These are phyloP conservation scores for Penicillium nucicola DNA, from an alignment of 495 filamentous ascomycete species.

Conservation along the genomic window DNA sequence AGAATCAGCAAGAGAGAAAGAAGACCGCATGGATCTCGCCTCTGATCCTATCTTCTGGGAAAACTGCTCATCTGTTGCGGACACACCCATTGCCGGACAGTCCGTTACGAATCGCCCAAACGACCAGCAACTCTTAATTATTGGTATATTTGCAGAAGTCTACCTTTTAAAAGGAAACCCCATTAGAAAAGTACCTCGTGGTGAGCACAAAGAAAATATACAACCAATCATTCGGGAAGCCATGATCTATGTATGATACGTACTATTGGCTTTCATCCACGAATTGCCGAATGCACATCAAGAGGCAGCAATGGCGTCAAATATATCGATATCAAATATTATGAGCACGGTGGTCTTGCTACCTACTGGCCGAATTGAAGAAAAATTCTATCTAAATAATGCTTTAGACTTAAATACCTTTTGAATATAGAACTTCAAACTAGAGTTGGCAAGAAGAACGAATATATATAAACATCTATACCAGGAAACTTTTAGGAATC, in stretches of 20 bases:
- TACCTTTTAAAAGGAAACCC: conserved; percentile 8
- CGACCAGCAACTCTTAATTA: neutral
- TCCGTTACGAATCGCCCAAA: no score
- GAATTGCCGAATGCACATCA: conserved; percentile 14
- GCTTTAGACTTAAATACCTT: no score
- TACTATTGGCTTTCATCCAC: conserved; percentile 10
- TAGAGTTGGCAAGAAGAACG: no score
- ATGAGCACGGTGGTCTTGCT: conserved; percentile 1
- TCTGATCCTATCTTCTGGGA: no score
- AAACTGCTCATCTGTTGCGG: no score
- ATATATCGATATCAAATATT: conserved; percentile 3
- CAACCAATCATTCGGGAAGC: conserved; percentile 16
- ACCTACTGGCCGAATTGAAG: neutral
- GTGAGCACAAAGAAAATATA: conserved; percentile 9
- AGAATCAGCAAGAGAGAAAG: no score
- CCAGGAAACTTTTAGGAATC: no score
- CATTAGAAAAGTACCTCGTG: conserved; percentile 12
- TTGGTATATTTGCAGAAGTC: conserved; percentile 14
- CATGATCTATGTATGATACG: conserved; percentile 7
- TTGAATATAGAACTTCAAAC: no score
- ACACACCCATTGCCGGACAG: no score
- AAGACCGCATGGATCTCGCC: no score
- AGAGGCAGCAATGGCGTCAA: neutral
- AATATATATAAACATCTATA: no score
- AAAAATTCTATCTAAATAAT: neutral